phyloP scores from a whole-genome alignment of 2,329 filamentous ascomycete genomes.

The Fusarium decemcellulare region DNA sequence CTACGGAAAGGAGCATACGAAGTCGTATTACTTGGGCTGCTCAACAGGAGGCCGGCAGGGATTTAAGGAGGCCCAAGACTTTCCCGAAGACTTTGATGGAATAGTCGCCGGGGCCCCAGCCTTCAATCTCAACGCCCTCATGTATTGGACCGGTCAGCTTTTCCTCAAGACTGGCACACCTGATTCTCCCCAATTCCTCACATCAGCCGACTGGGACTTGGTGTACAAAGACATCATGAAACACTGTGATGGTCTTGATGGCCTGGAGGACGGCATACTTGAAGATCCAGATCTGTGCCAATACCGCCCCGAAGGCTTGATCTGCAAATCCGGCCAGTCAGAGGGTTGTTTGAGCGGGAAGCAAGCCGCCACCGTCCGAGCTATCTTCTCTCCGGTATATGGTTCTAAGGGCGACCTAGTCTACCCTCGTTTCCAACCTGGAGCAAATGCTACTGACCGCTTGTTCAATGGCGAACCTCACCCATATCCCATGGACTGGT shows the following conservation, averaged over 20 bases:
- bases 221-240: conserved; percentile 60
- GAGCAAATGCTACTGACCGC: conserved; percentile 53
- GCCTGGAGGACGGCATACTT: conserved; percentile 65
- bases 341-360: conserved; percentile 6
- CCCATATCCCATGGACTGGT: conserved; percentile 41
- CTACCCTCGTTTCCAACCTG: conserved; percentile 62
- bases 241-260: conserved; percentile 67
- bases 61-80: conserved; percentile 65
- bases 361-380: conserved; percentile 8
- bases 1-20: conserved; percentile 58
- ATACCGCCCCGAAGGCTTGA: conserved; percentile 58
- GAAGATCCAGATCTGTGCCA: conserved; percentile 61
- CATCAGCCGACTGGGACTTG: conserved; percentile 50
- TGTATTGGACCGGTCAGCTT: conserved; percentile 45
- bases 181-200: conserved; percentile 36
- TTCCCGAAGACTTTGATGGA: conserved; percentile 69
- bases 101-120: conserved; percentile 61
- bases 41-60: conserved; percentile 72
- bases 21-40: conserved; percentile 70
- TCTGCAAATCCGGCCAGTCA: conserved; percentile 46
- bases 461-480: conserved; percentile 44
- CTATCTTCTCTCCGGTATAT: conserved; percentile 48
- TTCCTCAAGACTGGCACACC: background rate
- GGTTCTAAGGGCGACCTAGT: conserved; percentile 52
- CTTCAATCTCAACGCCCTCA: conserved; percentile 58